Base-by-base conservation (phyloP, 352 stramenopile genomes). In the Globisporangium radiosum region DNA sequence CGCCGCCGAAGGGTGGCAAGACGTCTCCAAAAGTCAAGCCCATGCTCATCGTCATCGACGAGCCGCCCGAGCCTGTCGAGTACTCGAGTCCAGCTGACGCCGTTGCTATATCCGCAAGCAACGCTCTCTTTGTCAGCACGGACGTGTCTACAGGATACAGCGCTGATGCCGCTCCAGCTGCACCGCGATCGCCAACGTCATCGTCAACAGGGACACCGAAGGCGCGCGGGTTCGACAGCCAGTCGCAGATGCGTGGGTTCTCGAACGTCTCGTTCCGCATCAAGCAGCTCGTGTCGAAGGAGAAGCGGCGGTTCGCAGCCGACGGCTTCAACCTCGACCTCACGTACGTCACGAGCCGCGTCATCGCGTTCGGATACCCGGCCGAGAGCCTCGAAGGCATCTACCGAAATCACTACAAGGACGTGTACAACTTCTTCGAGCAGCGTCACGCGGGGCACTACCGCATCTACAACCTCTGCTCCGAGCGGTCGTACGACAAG, bases 311-410 rank as follows among this genome's bases (percentile, higher is more conserved):
- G 1, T 95, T 92, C 64, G 76, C 77, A 37, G 77, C 89, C 60
- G 84, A 95, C 42, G 90, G 87, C 55, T 97, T 96, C 70, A 90
- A 97, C 56, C 72, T 97, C 54, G 91, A 97, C 67, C 79, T 97
- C 71, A 93, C 87, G 38, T 97, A 97, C 70, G 85, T 97, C 25
- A 93, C 87, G 13, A 66, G 69, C 52, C 74, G 81, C 5, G 73
- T 97, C 33, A 94, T 97, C 52, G 88, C 88, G 11, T 83, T 96
- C 43, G 90, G 90, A 13, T 97, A 96, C 64, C 91, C 91, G 2
- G 79, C 90, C 6, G 81, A 88, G 57, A 92, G 84, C 52, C 69
- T 97, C 57, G 87, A 97, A 61, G 85, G 79, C 36, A 72, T 91
- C 33, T 97, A 97, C 69, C 76, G 91, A 8, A 97, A 97, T 65